Evolutionary conservation across 2,329 filamentous ascomycete genomes (phyloP), one percentile per base, ranked within the genome.

Genomic region (Ceratocystis harringtonii): DNA sequence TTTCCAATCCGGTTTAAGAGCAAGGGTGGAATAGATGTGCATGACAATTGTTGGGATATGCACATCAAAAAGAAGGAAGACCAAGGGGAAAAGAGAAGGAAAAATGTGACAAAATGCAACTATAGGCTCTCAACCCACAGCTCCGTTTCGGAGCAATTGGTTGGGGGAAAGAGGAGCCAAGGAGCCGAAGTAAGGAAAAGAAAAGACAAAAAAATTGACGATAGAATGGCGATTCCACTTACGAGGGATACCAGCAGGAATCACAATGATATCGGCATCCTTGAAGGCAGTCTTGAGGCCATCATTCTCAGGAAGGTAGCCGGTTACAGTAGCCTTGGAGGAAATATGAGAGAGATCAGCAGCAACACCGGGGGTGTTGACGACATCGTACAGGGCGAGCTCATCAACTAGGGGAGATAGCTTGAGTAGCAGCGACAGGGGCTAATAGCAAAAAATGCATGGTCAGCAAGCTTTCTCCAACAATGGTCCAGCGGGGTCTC

Each of bases 291-390:
- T 76, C 82, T 95, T 91, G 73, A 92, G 83, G 71, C 92, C 92
- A 70, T 90, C 86, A 70, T 95, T 86, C 75, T 85, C 84, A 71
- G 92, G 92, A 68, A 97, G 86, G 80, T 88, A 95, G 76, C 92
- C 92, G 68, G 86, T 86, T 71, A 92, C 84, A 83, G 88, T 90
- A 70, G 94, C 92, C 71, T 84, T 83, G 69, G 91, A 90, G 68
- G 92, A 96, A 78, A 99, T 97, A 83, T 99, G 94, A 68, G 92
- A 96, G 68, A 99, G 86, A 76, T 99, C 94, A 73, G 92, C 86
- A 70, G 92, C 90, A 74, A 99, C 94, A 78, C 94, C 94, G 72
- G 91, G 92, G 62, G 91, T 95, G 84, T 97, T 96, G 78, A 97
- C 92, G 71, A 99, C 92, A 95, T 99, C 94, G 82, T 96, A 99